Base-by-base conservation (phyloP, 306 rosid genomes). In the Betula pendula region DNA sequence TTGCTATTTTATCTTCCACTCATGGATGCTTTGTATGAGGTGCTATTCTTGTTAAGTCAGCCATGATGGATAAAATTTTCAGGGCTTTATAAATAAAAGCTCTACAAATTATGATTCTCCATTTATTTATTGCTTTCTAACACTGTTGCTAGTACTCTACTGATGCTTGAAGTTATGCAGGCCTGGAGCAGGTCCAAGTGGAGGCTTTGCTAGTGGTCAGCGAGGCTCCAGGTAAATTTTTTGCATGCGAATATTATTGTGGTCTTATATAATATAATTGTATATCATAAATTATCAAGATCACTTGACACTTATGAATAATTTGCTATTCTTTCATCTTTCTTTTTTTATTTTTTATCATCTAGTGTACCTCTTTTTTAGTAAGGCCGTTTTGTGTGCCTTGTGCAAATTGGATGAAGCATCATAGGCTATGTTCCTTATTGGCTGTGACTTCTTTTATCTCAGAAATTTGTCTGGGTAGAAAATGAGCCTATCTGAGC, bases 171-270 rank as follows among this genome's bases (percentile, higher is more conserved):
- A 31, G 3, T 59, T 25, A 66, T 83, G 80, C 85, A 93, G 98
- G 89, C 80, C 93, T 45, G 82, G 91, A 81, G 86, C 84, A 38
- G 89, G 87, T 40, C 90, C 69, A 43, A 79, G 44, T 76, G 88
- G 86, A 77, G 86, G 81, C 51, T 71, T 86, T 75, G 81, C 88
- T 69, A 8, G 68, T 31, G 75, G 51, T 48, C 84, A 74, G 56
- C 91, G 85, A 62, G 91, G 92, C 83, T 45, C 89, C 72, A 92
- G 93, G 98, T 93, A 85, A 85, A 87, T 69, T 25, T 68, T 73
- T 75, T 17, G 8, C 10, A n/a, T 19, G 19, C 2, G 2, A 4
- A 16, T 60, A 6, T 53, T 19, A 16, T 63, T 75, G 42, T 38
- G 42, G 42, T 31, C 11, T 13, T 2, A 59, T 55, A 10, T 55